Evolutionary conservation across 305 asterid genomes (phyloP).

Genomic region (Lippia alba): DNA sequence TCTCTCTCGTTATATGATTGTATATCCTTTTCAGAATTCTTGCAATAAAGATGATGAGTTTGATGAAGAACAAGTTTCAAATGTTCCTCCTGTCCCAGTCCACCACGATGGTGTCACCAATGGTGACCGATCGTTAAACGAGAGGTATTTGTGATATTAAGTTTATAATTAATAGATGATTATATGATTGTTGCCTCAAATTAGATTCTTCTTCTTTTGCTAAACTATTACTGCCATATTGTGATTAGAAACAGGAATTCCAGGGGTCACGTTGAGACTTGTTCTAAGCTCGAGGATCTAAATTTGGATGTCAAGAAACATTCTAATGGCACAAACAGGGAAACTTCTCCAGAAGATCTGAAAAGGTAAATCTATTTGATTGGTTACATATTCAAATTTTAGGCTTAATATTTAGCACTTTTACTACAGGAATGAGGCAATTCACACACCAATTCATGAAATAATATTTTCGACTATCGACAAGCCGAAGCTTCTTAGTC

Average conservation of each 20-base stretch:
- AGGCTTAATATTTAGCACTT: constrained; percentile 25
- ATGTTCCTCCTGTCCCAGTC: constrained; percentile 39
- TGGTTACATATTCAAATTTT: constrained; percentile 19
- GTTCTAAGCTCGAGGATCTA: constrained; percentile 88
- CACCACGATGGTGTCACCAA: constrained; percentile 39
- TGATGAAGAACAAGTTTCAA: constrained; percentile 58
- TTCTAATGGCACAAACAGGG: constrained; percentile 51
- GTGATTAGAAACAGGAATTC: constrained; percentile 60
- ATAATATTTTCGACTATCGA: constrained; percentile 85
- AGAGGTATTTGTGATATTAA: constrained; percentile 47
- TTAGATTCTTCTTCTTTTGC: constrained; percentile 26
- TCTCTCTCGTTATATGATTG: not conserved
- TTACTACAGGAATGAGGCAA: constrained; percentile 70
- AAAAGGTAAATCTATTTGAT: constrained; percentile 51
- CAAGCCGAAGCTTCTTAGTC: constrained; percentile 95
- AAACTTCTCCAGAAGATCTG: constrained; percentile 52
- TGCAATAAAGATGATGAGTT: constrained; percentile 60
- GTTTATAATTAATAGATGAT: constrained; percentile 10
- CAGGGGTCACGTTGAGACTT: constrained; percentile 75
- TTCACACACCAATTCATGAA: constrained; percentile 67
- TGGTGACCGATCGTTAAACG: constrained; percentile 41
- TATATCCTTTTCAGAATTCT: constrained; percentile 50
- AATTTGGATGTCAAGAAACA: constrained; percentile 79
- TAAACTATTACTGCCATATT: constrained; percentile 27
- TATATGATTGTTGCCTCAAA: not conserved